These are phyloP conservation scores for Candida andamanensis DNA, from an alignment of 805 yeast genomes.

Conservation along the genomic window DNA sequence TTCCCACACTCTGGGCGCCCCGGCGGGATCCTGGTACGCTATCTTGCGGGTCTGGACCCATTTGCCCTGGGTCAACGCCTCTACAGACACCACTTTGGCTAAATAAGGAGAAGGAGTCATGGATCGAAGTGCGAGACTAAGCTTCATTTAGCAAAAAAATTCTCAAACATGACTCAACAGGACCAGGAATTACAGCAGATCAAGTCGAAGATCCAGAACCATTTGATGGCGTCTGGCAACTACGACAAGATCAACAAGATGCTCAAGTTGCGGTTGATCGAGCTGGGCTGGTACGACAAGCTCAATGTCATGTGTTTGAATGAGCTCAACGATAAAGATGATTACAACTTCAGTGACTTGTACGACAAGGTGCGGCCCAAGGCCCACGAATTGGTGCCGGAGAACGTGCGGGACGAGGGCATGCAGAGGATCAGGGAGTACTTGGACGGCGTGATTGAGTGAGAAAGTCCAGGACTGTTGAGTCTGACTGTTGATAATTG, in stretches of 20 bases:
- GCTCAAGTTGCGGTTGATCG: slow-evolving; percentile 59
- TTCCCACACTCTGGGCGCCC: slow-evolving; percentile 77
- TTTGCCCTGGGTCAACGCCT: slow-evolving; percentile 34
- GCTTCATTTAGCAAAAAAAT: not conserved
- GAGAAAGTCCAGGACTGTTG: too few relatives aligned
- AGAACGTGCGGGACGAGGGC: slow-evolving; percentile 54
- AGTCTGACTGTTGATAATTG: too few relatives aligned
- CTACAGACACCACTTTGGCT: slow-evolving; percentile 27
- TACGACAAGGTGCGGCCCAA: slow-evolving; percentile 52
- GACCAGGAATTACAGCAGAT: slow-evolving; percentile 37
- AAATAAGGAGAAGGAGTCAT: slow-evolving; percentile 28
- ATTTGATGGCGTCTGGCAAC: slow-evolving; percentile 71
- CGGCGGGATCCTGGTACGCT: slow-evolving; percentile 68
- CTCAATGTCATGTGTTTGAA: slow-evolving; percentile 53
- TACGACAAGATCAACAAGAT: slow-evolving; percentile 68
- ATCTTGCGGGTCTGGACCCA: slow-evolving; percentile 56
- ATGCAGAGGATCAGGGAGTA: slow-evolving; percentile 55
- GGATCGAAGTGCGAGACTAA: not conserved
- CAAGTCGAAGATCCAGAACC: slow-evolving; percentile 61
- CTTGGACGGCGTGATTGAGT: slow-evolving; percentile 42
- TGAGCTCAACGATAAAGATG: slow-evolving; percentile 30
- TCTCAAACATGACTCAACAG: slow-evolving; percentile 8
- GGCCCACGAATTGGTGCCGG: slow-evolving; percentile 71
- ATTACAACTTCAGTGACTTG: slow-evolving; percentile 49
- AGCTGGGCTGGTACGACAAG: slow-evolving; percentile 83